Conservation (phyloP, 2,329 filamentous ascomycete species). For the Alternaria angustiovoidea region DNA sequence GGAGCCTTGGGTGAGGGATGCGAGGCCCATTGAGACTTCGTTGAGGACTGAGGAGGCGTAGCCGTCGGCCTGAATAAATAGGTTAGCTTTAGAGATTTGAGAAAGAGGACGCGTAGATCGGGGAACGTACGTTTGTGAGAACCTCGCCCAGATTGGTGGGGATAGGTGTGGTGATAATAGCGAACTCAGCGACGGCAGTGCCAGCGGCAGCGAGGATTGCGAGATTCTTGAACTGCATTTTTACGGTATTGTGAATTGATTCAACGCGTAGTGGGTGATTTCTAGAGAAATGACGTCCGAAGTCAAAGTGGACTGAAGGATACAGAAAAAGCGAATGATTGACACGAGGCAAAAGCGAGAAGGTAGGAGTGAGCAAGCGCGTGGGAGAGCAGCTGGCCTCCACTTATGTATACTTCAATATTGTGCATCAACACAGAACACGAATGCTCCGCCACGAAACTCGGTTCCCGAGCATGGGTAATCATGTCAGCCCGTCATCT, state of each 20-base stretch:
- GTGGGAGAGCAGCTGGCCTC: not conserved
- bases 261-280: not conserved
- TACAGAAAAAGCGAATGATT: not conserved
- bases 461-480: constrained; percentile 3
- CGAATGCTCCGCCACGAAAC: constrained; percentile 5
- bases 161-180: constrained; percentile 26
- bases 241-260: not conserved
- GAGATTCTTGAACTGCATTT: constrained; percentile 31
- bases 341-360: not conserved
- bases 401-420: not conserved
- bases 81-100: not conserved
- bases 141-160: constrained; percentile 23
- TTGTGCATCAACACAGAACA: constrained; percentile 3
- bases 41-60: constrained; percentile 25
- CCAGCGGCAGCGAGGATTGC: constrained; percentile 27
- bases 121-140: constrained; percentile 25
- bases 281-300: constrained; percentile 1
- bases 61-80: constrained; percentile 14
- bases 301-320: not conserved
- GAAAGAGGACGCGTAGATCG: not conserved
- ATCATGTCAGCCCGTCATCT: not conserved
- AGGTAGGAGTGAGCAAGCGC: not conserved
- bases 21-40: constrained; percentile 22
- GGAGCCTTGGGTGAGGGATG: constrained; percentile 22
- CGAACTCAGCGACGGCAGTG: constrained; percentile 31